phyloP scores from a whole-genome alignment of 805 yeast species.

The Hanseniaspora thailandica region DNA sequence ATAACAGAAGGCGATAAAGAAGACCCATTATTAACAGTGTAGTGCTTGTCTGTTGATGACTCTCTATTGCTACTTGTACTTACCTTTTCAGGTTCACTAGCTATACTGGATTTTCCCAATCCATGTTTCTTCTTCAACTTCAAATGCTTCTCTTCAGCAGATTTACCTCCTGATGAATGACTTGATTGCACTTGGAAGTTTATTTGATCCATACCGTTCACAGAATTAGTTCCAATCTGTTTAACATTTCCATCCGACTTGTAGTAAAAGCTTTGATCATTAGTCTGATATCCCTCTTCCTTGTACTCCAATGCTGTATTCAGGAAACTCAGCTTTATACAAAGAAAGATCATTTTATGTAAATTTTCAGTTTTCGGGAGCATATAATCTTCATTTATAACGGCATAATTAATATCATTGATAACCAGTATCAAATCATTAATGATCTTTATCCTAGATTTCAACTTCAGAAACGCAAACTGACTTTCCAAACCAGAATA shows the following conservation, averaged over 20 bases:
- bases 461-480: background rate
- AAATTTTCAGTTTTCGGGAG: constrained; percentile 11
- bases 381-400: constrained; percentile 13
- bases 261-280: background rate
- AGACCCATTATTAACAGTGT: background rate
- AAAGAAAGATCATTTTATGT: constrained; percentile 6
- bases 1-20: background rate
- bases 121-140: background rate
- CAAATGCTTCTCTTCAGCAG: background rate
- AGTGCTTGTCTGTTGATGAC: background rate
- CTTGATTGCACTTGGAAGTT: background rate
- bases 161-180: background rate
- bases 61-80: background rate
- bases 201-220: background rate
- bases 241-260: background rate
- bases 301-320: constrained; percentile 1
- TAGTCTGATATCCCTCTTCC: background rate
- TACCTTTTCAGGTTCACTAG: background rate
- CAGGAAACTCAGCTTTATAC: constrained; percentile 7
- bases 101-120: background rate
- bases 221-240: background rate
- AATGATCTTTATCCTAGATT: background rate
- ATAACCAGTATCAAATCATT: constrained; percentile 9
- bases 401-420: constrained; percentile 13
- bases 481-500: background rate